phyloP scores from a whole-genome alignment of 2,329 filamentous ascomycete species.

The Stachybotrys echinatus region DNA sequence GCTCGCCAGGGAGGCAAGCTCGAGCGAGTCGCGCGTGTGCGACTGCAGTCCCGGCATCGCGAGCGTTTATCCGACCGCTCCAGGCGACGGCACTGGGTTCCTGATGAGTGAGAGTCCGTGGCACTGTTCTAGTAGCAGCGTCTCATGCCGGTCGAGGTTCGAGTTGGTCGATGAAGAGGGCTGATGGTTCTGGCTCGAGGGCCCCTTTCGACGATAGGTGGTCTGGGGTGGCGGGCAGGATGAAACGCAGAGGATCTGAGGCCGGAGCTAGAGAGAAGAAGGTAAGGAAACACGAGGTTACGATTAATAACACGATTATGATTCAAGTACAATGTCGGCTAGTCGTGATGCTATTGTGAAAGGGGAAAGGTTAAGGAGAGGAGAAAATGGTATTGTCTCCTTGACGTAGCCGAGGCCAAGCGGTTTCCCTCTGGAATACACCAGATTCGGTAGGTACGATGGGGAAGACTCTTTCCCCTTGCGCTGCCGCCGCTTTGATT shows the following conservation, averaged over 20 bases:
- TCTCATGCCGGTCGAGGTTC: background rate
- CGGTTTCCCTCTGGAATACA: background rate
- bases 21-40: constrained; percentile 79
- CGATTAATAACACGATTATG: too few species aligned
- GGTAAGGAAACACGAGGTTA: too few species aligned
- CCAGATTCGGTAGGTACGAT: background rate
- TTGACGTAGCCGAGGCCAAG: background rate
- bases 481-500: background rate
- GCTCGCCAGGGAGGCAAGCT: constrained; percentile 90
- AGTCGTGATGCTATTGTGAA: background rate
- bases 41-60: constrained; percentile 22
- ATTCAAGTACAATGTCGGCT: background rate
- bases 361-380: background rate
- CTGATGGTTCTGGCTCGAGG: background rate
- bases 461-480: background rate
- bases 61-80: background rate
- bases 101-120: background rate
- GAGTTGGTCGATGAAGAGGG: background rate
- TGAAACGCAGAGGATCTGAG: background rate
- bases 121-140: background rate
- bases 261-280: too few species aligned
- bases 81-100: background rate
- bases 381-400: background rate
- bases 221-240: background rate
- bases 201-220: background rate